Conservation (phyloP, 2,329 filamentous ascomycete species). For the Neonectria sp. region DNA sequence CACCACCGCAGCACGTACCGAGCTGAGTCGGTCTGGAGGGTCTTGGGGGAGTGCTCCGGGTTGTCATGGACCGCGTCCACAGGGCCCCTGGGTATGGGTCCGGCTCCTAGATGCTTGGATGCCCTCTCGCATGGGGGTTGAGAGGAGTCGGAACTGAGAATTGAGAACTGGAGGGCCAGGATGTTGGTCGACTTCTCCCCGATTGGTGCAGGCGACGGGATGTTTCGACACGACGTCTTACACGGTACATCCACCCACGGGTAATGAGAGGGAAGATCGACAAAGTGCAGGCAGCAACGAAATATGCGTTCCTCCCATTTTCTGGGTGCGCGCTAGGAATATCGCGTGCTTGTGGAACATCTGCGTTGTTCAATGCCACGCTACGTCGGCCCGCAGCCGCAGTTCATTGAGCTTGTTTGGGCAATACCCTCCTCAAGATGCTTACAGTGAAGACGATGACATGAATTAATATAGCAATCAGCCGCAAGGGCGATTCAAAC, state of each 20-base stretch:
- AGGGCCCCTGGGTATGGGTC: background rate
- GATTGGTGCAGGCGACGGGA: background rate
- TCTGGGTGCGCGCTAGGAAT: background rate
- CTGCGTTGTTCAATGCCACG: background rate
- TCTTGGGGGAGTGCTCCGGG: background rate
- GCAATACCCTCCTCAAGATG: background rate
- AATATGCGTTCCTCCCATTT: background rate
- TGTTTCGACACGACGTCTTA: background rate
- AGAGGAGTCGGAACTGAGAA: background rate
- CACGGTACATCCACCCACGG: background rate
- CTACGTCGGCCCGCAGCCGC: background rate
- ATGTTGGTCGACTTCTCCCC: background rate
- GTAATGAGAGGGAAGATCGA: background rate
- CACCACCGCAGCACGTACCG: slow-evolving; percentile 20
- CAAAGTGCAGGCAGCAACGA: background rate
- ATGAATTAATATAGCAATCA: background rate
- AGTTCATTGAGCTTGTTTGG: background rate
- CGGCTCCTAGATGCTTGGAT: background rate
- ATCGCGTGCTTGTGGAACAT: background rate
- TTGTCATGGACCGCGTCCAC: background rate
- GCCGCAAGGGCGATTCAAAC: background rate
- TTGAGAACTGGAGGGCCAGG: background rate
- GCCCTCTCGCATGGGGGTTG: background rate
- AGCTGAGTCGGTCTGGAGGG: background rate
- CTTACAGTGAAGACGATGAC: background rate